phyloP scores from a whole-genome alignment of 345 rosid species.

The Excoecaria agallocha region DNA sequence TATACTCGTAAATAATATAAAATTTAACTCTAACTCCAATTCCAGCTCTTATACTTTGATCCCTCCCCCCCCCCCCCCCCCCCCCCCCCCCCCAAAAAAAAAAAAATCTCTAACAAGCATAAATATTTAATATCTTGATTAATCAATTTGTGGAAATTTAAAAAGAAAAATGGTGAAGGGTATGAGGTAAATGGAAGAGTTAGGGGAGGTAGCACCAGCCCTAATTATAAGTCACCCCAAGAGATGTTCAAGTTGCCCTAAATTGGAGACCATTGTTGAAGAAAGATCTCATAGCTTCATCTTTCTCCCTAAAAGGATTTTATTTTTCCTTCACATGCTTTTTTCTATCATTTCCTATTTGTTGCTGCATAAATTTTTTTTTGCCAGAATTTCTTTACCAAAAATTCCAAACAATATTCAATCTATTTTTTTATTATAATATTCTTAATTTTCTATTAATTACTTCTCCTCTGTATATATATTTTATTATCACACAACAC shows the following conservation, averaged over 20 bases:
- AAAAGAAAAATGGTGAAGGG: constrained; percentile 2
- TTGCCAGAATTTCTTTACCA: neutral
- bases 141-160: no score
- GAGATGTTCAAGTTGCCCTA: constrained; percentile 32
- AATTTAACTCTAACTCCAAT: no score
- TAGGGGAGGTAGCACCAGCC: constrained; percentile 39
- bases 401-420: neutral
- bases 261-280: constrained; percentile 49
- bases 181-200: constrained; percentile 18
- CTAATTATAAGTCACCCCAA: constrained; percentile 29
- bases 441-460: neutral
- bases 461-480: neutral
- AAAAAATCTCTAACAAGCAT: no score
- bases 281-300: constrained; percentile 35
- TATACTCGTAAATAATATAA: neutral
- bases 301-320: constrained; percentile 26
- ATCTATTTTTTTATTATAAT: neutral
- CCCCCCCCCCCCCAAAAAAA: no score
- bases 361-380: constrained; percentile 20
- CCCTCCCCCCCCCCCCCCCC: no score
- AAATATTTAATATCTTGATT: no score
- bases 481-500: no score
- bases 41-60: no score
- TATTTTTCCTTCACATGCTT: constrained; percentile 40
- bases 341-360: constrained; percentile 35